A percentile compares a stretch with the other conserved stretches of the same genome.
phyloP scores from a whole-genome alignment of 495 filamentous ascomycete species.

The Penicillium cosmopolitanum region DNA sequence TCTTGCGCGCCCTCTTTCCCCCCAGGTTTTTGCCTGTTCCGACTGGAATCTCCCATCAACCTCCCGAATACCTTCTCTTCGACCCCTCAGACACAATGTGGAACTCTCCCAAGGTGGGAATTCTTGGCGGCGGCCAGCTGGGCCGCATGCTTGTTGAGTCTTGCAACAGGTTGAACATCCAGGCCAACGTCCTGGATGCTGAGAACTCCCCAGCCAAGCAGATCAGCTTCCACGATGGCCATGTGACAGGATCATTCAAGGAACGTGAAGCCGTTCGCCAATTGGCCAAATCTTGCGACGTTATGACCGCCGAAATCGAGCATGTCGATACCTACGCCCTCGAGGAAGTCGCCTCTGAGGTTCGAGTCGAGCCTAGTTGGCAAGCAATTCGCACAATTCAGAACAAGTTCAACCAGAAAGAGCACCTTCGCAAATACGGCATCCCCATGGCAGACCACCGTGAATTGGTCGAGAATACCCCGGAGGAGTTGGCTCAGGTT shows the following conservation, averaged over 20 bases:
- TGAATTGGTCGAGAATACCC: slow-evolving; percentile 55
- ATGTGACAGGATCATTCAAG: slow-evolving; percentile 86
- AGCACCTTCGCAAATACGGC: slow-evolving; percentile 66
- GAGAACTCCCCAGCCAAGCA: slow-evolving; percentile 87
- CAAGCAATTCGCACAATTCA: slow-evolving; percentile 88
- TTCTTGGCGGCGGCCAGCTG: slow-evolving; percentile 80
- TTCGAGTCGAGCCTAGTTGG: slow-evolving; percentile 82
- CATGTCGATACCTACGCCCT: slow-evolving; percentile 94
- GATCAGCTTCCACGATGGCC: slow-evolving; percentile 71
- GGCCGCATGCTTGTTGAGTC: slow-evolving; percentile 96
- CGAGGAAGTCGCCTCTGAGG: slow-evolving; percentile 72
- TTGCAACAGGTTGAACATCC: slow-evolving; percentile 83
- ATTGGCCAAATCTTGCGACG: slow-evolving; percentile 76
- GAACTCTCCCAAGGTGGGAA: slow-evolving; percentile 61
- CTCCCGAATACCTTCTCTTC: slow-evolving; percentile 9
- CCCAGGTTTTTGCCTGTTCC: not conserved
- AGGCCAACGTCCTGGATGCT: slow-evolving; percentile 78
- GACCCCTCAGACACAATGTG: slow-evolving; percentile 38
- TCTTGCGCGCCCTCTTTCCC: not conserved
- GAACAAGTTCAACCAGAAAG: slow-evolving; percentile 94
- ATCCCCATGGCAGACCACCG: slow-evolving; percentile 75
- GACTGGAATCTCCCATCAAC: not conserved
- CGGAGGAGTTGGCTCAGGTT: slow-evolving; percentile 64
- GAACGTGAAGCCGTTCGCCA: slow-evolving; percentile 74
- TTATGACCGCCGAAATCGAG: slow-evolving; percentile 96